Evolutionary conservation across 495 filamentous ascomycete genomes (phyloP).

Genomic region (Neurospora sp.): DNA sequence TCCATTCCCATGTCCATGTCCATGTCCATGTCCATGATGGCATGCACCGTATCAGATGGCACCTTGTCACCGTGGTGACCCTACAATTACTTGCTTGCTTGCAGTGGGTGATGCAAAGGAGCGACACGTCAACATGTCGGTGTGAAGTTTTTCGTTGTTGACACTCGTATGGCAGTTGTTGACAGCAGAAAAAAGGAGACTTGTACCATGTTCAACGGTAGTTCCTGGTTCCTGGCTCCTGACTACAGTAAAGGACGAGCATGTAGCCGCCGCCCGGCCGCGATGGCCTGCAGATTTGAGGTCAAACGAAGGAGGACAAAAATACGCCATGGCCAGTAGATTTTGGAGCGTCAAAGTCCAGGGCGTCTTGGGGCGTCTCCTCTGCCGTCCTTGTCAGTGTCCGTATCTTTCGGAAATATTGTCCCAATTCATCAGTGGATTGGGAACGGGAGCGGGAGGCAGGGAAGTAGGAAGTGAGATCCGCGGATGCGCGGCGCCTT

Average conservation of each 20-base stretch:
- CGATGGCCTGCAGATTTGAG: constrained; percentile 16
- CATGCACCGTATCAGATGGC: background rate
- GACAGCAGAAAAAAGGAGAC: background rate
- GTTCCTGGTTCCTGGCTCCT: constrained; percentile 7
- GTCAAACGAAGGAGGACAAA: constrained; percentile 20
- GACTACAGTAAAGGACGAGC: background rate
- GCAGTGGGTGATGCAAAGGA: constrained; percentile 10
- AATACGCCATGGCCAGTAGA: constrained; percentile 1
- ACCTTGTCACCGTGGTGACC: background rate
- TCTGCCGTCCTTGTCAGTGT: background rate
- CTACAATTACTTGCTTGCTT: background rate
- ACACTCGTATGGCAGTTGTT: background rate
- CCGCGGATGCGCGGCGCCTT: background rate
- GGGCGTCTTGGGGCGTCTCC: background rate
- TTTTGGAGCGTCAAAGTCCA: background rate
- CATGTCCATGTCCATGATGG: background rate
- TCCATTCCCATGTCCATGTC: background rate
- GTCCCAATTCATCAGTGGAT: background rate
- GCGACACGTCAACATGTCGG: constrained; percentile 28
- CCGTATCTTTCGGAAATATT: background rate
- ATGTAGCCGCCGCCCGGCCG: constrained; percentile 8
- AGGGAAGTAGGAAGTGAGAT: background rate
- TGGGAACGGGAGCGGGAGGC: background rate
- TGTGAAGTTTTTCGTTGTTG: constrained; percentile 7
- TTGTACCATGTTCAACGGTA: background rate